Conservation (phyloP, 1,284 basidiomycete species). For the Apiotrichum mycotoxinovorans region DNA sequence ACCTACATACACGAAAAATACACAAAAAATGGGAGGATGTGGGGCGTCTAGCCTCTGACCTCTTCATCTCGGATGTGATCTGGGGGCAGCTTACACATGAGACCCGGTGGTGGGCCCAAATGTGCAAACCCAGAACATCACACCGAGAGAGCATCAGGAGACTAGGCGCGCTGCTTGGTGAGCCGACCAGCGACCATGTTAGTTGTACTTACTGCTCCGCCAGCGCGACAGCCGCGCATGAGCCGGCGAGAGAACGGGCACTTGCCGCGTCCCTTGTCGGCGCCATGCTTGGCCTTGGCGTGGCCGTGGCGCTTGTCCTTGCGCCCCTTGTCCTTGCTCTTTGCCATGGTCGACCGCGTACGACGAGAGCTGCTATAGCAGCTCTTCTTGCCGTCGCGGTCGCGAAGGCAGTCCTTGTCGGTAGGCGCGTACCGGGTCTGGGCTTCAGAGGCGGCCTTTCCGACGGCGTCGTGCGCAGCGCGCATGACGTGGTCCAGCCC, state of each 20-base stretch:
- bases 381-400: conserved; percentile 1
- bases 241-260: background rate
- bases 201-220: background rate
- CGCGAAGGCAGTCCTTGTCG: background rate
- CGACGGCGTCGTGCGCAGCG: conserved; percentile 5
- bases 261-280: background rate
- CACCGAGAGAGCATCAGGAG: background rate
- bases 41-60: too few relatives aligned
- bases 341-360: background rate
- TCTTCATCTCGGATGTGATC: too few relatives aligned
- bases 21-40: background rate
- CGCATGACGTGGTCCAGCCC: conserved; percentile 27
- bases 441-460: background rate
- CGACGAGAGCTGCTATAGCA: background rate
- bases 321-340: background rate
- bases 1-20: too few relatives aligned
- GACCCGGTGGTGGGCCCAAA: too few relatives aligned
- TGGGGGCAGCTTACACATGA: too few relatives aligned
- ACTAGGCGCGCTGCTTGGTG: conserved; percentile 1
- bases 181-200: background rate
- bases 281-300: background rate
- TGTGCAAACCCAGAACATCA: too few relatives aligned
- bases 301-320: background rate
- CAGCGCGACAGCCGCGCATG: background rate
- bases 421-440: background rate